Evolutionary conservation across 1,139 yeast species (phyloP), one percentile per base, ranked within the genome.

Genomic region (Pichia sp.): DNA sequence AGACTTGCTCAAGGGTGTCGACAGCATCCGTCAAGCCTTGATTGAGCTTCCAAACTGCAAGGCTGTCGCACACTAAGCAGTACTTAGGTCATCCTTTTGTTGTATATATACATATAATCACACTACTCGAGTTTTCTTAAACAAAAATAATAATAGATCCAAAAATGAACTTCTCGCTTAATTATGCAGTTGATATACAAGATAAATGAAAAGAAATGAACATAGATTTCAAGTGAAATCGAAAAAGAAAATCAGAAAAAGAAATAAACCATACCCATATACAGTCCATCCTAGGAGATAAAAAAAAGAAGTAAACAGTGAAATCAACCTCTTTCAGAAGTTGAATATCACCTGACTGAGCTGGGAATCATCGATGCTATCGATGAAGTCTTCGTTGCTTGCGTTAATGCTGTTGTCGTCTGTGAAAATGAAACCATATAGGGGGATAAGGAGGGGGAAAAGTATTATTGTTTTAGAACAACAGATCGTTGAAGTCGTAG

Each of bases 1-100:
- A 65, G 97, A 93, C 67, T 77, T 92, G 67, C 72, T 82, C 62
- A 85, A 81, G 75, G 97, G 97, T 65, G 85, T 90, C 56, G 85
- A 80, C 19, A 79, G 85, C 53, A 90, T 92, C 65, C 79, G 79
- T 68, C 68, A 76, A 61, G 77, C 90, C 23, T 79, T 90, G 67
- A 70, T 68, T 55, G 79, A 79, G 57, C 78, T 86, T 61, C 87
- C 89, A 61, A 76, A 67, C 59, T 85, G 80, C 57, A 73, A 75
- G 59, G 74, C 73, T 61, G 67, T 72, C 48, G 72, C 63, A 53
- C 82, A 78, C 62, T 78, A 72, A 31, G 10, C 13, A 13, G 15
- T 16, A 41, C 16, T 10, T 41, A 41, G 16, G 16, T n/a, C n/a
- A n/a, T n/a, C n/a, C n/a, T n/a, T n/a, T 19, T 6, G 4, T 8